These are phyloP conservation scores for Elsinoe batatas DNA, from an alignment of 2,329 filamentous ascomycete genomes.

Conservation along the genomic window DNA sequence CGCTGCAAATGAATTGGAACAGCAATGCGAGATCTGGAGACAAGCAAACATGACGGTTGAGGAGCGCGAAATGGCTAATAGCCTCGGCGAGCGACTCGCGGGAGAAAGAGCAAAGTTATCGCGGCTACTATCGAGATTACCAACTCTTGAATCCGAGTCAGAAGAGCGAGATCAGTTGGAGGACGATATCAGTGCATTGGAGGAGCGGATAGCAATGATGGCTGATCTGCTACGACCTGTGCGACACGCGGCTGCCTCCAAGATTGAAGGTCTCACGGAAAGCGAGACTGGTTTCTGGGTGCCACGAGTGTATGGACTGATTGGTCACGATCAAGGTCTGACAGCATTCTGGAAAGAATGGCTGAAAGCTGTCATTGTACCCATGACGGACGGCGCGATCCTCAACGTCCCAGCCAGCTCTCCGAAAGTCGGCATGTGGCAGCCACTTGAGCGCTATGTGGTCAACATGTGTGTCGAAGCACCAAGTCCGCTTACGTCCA, in stretches of 20 bases:
- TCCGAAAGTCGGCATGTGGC: constrained; percentile 85
- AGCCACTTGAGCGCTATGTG: constrained; percentile 91
- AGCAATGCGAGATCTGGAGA: constrained; percentile 45
- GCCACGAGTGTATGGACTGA: constrained; percentile 82
- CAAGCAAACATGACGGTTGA: constrained; percentile 70
- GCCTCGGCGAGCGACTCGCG: constrained; percentile 78
- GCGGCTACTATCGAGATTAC: constrained; percentile 72
- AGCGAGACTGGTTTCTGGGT: constrained; percentile 95
- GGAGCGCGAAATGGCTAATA: constrained; percentile 84
- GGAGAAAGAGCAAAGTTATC: constrained; percentile 83
- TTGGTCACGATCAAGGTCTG: constrained; percentile 73
- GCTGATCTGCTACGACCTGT: constrained; percentile 88
- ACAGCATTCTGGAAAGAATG: constrained; percentile 98
- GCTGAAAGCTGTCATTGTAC: constrained; percentile 85
- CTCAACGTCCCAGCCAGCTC: constrained; percentile 79
- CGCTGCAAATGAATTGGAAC: constrained; percentile 74
- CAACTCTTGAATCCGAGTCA: constrained; percentile 69
- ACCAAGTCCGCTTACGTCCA: constrained; percentile 80
- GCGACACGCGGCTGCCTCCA: constrained; percentile 86
- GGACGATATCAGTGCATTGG: constrained; percentile 87
- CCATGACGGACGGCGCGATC: constrained; percentile 83
- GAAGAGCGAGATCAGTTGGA: constrained; percentile 73
- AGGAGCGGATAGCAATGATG: constrained; percentile 97
- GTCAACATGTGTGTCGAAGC: constrained; percentile 95
- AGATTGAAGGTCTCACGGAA: constrained; percentile 91